Conservation (phyloP, 2,329 filamentous ascomycete species). For the Botrytis sinoallii region DNA sequence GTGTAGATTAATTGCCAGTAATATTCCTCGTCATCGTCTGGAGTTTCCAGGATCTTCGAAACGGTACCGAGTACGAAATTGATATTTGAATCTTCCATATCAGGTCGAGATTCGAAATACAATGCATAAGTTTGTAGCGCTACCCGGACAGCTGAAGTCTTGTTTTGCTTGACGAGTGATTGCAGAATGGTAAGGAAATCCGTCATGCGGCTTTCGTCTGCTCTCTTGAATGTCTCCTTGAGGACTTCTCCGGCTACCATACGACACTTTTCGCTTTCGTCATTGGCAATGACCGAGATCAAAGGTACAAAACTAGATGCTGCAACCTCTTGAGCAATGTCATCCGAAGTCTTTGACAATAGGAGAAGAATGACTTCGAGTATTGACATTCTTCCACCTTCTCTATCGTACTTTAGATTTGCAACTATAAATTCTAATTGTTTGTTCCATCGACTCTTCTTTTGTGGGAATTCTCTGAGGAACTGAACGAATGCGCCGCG, state of each 20-base stretch:
- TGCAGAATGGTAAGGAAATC: slow-evolving; percentile 70
- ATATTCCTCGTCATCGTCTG: slow-evolving; percentile 54
- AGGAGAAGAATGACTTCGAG: slow-evolving; percentile 88
- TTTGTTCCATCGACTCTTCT: slow-evolving; percentile 82
- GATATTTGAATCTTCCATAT: slow-evolving; percentile 56
- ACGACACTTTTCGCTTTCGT: slow-evolving; percentile 81
- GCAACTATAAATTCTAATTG: slow-evolving; percentile 85
- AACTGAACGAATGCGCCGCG: slow-evolving; percentile 92
- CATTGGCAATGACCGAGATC: slow-evolving; percentile 81
- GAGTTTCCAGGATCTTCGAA: slow-evolving; percentile 48
- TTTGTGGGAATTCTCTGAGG: slow-evolving; percentile 89
- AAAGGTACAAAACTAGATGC: slow-evolving; percentile 81
- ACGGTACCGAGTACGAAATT: slow-evolving; percentile 51
- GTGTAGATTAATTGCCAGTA: slow-evolving; percentile 70
- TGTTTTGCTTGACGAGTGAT: slow-evolving; percentile 72
- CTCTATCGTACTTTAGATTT: slow-evolving; percentile 86
- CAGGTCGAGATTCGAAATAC: slow-evolving; percentile 70
- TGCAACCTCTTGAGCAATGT: slow-evolving; percentile 78
- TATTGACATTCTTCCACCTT: slow-evolving; percentile 84
- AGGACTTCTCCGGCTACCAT: slow-evolving; percentile 77
- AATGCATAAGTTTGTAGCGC: slow-evolving; percentile 78
- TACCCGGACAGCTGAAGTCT: slow-evolving; percentile 64
- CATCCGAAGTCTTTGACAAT: slow-evolving; percentile 78
- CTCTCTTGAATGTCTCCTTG: slow-evolving; percentile 74
- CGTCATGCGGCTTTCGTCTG: slow-evolving; percentile 68